Evolutionary conservation across 2,329 filamentous ascomycete genomes (phyloP), one percentile per base, ranked within the genome.

Genomic region (Alternaria rosae): DNA sequence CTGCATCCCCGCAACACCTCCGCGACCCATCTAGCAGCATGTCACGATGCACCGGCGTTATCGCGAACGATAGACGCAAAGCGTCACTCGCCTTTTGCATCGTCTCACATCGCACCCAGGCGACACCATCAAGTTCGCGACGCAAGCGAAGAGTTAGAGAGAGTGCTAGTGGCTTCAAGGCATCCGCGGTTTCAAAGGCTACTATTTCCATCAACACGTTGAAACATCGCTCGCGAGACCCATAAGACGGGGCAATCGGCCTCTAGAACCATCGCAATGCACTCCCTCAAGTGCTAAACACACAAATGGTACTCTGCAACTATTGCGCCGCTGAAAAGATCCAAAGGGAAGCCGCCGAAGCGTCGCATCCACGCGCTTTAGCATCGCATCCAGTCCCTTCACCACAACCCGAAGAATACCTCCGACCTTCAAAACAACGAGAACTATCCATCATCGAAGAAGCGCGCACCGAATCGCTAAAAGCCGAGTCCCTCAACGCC

Each of bases 221-320:
- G 53, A 57, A 61, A 50, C 58, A 44, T 55, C 15, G 42, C 51
- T 28, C 30, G 10, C n/a, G 12, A 6, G 1, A 11, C 5, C n/a
- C 58, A 57, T 61, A 61, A 57, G 41, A 28, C 51, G 41, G 41
- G 44, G 47, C 32, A 26, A 32, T 12, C 12, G 3, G 42, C 52
- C 15, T 25, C n/a, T 20, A 15, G 30, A 17, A 26, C 9, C 25
- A 35, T 13, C 13, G 21, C 6, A 3, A 21, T 43, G 58, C 47
- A 57, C 38, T n/a, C 20, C 5, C 7, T 12, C 12, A 28, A 52
- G 54, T 61, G 54, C 54, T 57, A 23, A 42, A 57, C 20, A 57
- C 3, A n/a, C 41, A 17, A 9, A 62, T 62, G 59, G 59, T 62
- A 43, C 59, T 62, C 26, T 62, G 59, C 50, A 51, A 62, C 15